Percentiles rank a stretch among this genome's conserved stretches.
These are phyloP conservation scores for Rubia tinctorum DNA, from an alignment of 305 asterid genomes.

Conservation along the genomic window DNA sequence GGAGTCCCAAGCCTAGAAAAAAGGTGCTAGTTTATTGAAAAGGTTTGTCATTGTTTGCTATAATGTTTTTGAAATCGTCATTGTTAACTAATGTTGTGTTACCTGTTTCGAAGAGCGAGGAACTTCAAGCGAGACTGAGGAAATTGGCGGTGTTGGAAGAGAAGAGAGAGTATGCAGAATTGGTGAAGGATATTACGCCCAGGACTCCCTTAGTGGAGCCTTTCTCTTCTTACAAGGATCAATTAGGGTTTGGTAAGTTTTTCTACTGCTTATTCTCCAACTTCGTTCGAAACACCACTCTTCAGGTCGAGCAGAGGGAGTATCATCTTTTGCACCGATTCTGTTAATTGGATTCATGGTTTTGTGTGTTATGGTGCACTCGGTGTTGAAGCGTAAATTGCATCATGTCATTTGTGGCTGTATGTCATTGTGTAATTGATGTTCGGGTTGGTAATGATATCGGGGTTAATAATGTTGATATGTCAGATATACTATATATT, in stretches of 20 bases:
- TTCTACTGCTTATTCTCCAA: not conserved
- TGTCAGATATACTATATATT: not conserved
- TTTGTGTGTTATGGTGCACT: not conserved
- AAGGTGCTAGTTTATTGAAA: constrained; percentile 36
- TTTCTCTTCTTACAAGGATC: constrained; percentile 95
- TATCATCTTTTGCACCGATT: not conserved
- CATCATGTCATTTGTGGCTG: not conserved
- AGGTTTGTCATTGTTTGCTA: not conserved
- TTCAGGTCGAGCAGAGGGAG: not conserved
- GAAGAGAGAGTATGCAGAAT: constrained; percentile 75
- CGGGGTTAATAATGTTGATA: not conserved
- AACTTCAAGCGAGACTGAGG: constrained; percentile 63
- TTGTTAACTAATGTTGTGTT: not conserved
- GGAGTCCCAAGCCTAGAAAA: constrained; percentile 77
- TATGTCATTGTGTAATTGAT: not conserved
- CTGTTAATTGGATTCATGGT: not conserved
- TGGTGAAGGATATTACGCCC: constrained; percentile 92
- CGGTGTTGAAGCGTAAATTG: not conserved
- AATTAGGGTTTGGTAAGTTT: constrained; percentile 76
- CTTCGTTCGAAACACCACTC: not conserved
- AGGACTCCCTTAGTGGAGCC: constrained; percentile 64
- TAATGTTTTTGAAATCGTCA: not conserved
- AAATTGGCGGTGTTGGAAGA: constrained; percentile 71
- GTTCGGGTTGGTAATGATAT: not conserved
- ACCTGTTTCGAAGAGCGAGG: constrained; percentile 50